Percentiles rank a stretch among this genome's conserved stretches.
Conservation (phyloP, 2,329 filamentous ascomycete species). For the Colletotrichum tanaceti region DNA sequence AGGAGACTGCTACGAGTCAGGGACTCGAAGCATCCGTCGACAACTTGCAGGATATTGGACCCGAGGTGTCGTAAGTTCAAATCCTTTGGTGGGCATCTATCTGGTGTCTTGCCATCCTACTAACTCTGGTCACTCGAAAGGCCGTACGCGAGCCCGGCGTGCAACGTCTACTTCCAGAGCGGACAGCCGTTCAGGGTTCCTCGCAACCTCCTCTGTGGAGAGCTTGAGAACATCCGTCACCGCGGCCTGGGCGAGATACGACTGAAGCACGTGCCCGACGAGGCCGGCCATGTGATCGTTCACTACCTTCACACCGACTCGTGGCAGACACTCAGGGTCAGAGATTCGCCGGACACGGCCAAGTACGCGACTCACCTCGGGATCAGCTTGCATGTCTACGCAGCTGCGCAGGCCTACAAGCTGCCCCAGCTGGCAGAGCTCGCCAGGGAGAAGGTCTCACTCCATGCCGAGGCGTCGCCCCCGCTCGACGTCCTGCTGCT, state of each 20-base stretch:
- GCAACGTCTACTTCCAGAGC: slow-evolving; percentile 4
- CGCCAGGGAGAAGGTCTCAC: background rate
- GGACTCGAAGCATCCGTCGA: no score
- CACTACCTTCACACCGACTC: slow-evolving; percentile 15
- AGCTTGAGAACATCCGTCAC: background rate
- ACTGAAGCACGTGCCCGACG: background rate
- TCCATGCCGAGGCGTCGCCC: background rate
- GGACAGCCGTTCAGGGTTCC: slow-evolving; percentile 2
- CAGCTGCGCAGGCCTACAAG: background rate
- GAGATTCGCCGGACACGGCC: background rate
- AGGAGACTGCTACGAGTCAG: no score
- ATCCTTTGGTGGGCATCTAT: no score
- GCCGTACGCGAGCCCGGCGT: slow-evolving; percentile 12
- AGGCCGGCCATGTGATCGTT: slow-evolving; percentile 14
- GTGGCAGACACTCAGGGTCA: slow-evolving; percentile 5
- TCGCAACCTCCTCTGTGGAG: slow-evolving; percentile 1
- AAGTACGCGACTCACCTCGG: background rate
- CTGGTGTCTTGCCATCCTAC: background rate
- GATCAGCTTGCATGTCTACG: slow-evolving; percentile 1
- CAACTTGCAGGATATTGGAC: background rate
- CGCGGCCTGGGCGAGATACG: background rate
- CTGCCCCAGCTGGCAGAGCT: slow-evolving; percentile 1
- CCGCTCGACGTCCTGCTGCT: background rate
- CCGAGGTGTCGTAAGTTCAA: slow-evolving; percentile 6
- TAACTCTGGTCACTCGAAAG: slow-evolving; percentile 1